Evolutionary conservation across 2,329 filamentous ascomycete species (phyloP), one percentile per base, ranked within the genome.

Genomic region (Colletotrichum salicis): DNA sequence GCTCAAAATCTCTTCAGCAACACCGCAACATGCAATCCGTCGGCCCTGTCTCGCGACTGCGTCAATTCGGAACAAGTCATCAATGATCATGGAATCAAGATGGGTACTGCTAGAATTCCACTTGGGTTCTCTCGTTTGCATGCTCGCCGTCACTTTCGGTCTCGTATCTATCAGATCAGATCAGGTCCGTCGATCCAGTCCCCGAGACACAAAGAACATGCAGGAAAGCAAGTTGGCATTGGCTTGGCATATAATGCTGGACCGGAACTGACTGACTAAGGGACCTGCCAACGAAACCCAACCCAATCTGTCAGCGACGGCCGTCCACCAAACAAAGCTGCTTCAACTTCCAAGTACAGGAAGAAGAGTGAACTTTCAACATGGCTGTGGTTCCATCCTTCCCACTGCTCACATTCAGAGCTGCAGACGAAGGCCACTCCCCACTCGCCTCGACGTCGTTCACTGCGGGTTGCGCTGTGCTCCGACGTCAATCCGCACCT

Each of bases 101-200:
- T 48, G 52, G 29, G 12, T 56, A 45, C 64, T 65, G 27, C 22
- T 22, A 48, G 22, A 35, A 11, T 48, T 22, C 22, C 6, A 19
- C 24, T 41, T 29, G 41, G 24, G 24, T 5, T 31, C 22, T 3
- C 51, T 70, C 70, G 70, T 48, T 57, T 29, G 12, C 65, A 63
- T 56, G 22, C 55, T 71, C 65, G 58, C 65, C 45, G 55, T 56
- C 27, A 64, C 69, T 69, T 27, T 69, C 65, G 69, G 59, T 31
- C 59, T 64, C 41, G 31, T 58, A 55, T 60, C 54, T 54, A 63
- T 64, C 65, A 69, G 48, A 63, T 64, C 65, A 71, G 69, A 69
- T 64, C 65, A 69, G 59, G 65, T 13, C 51, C 54, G 65, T 24
- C 55, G 65, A 69, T 69, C 65, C 52, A 68, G 31, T 52, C 35